Evolutionary conservation across 495 filamentous ascomycete genomes (phyloP), one percentile per base, ranked within the genome.

Genomic region (Hypoxylon lenormandii): DNA sequence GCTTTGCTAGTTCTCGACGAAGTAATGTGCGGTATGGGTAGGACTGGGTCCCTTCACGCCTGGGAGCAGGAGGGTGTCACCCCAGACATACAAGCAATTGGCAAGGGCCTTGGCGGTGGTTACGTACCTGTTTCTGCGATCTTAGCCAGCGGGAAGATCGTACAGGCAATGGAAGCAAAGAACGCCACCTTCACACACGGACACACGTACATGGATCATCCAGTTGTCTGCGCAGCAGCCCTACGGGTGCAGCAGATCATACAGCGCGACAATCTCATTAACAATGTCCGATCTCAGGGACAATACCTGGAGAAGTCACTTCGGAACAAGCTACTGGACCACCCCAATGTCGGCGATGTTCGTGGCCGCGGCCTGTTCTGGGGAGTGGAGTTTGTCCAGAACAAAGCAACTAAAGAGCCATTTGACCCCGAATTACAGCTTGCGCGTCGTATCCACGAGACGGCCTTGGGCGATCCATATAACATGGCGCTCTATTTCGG

Each of bases 21-120:
- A 62, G 85, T 92, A 33, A 93, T 94, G 91, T 87, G 89, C 70
- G 91, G 90, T 0, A 91, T 91, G 85, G 90, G 90, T 0, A 82
- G 89, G 6, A 85, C 82, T 13, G 90, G 90, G 0, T 90, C 86
- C 3, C 72, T 90, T 4, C 88, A 90, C 53, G 89, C 86, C 2
- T 92, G 88, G 87, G 82, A 91, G 57, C 83, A 86, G 43, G 89
- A 91, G 72, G 79, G 76, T 0, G 64, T 82, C n/a, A 51, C 66
- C 11, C 81, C 81, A 0, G 90, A 92, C 72, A 83, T 92, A 38
- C 86, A 90, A 64, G 57, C 68, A 12, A 16, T 71, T 13, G 88
- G 84, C 0, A 90, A 90, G 66, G 87, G 85, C 0, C 78, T 90
- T 0, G 87, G 85, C 3, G 87, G 84, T 37, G 87, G 85, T 0